Conservation (phyloP, 169 alveolate genomes). For the Eimeria tenella region DNA sequence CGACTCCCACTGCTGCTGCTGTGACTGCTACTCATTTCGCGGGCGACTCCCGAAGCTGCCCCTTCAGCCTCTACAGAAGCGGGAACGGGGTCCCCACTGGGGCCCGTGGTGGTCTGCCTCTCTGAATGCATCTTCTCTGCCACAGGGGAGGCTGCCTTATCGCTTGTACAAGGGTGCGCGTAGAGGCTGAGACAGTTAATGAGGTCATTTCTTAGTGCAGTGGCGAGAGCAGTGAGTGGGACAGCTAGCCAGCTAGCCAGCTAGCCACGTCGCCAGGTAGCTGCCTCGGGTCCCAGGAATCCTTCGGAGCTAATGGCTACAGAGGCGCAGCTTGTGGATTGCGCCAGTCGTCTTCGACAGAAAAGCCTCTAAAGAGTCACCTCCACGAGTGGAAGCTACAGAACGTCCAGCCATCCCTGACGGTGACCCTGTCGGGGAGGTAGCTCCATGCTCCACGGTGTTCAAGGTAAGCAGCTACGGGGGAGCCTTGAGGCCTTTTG, state of each 20-base stretch:
- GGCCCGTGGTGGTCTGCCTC: slow-evolving; percentile 18
- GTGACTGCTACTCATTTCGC: neutral
- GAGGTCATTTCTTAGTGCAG: slow-evolving; percentile 49
- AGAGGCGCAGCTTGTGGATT: neutral
- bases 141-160: neutral
- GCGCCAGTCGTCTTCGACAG: too few species aligned
- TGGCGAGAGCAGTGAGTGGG: neutral
- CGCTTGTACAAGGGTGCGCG: neutral
- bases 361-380: too few species aligned
- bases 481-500: too few species aligned
- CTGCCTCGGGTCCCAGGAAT: neutral
- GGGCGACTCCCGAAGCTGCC: neutral
- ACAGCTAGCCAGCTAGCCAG: slow-evolving; percentile 20
- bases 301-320: neutral
- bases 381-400: too few species aligned
- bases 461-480: too few species aligned
- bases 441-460: too few species aligned
- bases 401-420: too few species aligned
- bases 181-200: slow-evolving; percentile 7
- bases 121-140: slow-evolving; percentile 30
- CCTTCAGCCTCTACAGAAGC: neutral
- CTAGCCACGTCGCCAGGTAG: slow-evolving; percentile 29
- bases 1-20: slow-evolving; percentile 50
- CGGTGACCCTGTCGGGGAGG: too few species aligned
- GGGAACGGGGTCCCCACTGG: neutral